Conservation (phyloP, 139 green algal genomes). For the Yamagishiella unicocca region DNA sequence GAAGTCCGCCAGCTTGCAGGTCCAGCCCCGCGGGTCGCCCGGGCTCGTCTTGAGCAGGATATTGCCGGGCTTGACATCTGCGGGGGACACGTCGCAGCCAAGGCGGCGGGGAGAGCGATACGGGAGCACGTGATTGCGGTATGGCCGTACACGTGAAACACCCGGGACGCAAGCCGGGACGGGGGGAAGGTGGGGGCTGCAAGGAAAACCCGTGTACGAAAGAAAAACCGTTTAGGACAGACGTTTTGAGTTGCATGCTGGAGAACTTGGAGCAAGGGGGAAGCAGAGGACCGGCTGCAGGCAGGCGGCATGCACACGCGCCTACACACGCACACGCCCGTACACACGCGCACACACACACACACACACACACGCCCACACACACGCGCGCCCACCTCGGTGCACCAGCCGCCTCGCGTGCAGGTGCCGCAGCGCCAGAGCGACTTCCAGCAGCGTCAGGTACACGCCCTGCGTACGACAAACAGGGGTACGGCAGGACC, state of each 20-base stretch:
- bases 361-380: not conserved
- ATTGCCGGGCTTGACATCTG: constrained; percentile 74
- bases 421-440: constrained; percentile 20
- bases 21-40: constrained; percentile 40
- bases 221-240: too few relatives aligned
- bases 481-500: not conserved
- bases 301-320: too few relatives aligned
- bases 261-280: too few relatives aligned
- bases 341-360: too few relatives aligned
- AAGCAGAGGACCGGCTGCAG: too few relatives aligned
- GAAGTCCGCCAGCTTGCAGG: constrained; percentile 37
- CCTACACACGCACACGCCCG: too few relatives aligned
- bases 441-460: constrained; percentile 29
- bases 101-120: not conserved
- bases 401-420: constrained; percentile 25
- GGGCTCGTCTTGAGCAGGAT: constrained; percentile 62
- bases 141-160: too few relatives aligned
- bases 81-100: not conserved
- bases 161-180: too few relatives aligned
- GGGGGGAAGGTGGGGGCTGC: too few relatives aligned
- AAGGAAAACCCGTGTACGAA: too few relatives aligned
- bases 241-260: too few relatives aligned
- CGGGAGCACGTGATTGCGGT: too few relatives aligned
- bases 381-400: not conserved
- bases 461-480: not conserved